A percentile compares a stretch with the other conserved stretches of the same genome.
phyloP scores from a whole-genome alignment of 75 land plant species.

The Sequoiadendron giganteum region DNA sequence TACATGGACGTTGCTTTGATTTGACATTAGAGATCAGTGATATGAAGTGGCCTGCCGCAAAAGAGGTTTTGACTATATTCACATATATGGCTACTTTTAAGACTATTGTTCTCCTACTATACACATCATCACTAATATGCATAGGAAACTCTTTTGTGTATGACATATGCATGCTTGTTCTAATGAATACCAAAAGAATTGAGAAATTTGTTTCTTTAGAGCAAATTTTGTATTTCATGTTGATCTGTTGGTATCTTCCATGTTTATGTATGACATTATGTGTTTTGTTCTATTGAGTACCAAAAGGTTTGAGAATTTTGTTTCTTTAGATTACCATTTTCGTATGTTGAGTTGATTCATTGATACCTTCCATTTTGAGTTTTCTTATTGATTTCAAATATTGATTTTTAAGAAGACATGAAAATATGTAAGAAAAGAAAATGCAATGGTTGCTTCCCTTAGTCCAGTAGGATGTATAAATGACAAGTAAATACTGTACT shows the following conservation, averaged over 20 bases:
- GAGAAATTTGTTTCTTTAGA: not conserved
- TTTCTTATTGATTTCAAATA: not conserved
- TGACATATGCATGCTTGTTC: not conserved
- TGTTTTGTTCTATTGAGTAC: no score
- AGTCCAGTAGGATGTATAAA: not conserved
- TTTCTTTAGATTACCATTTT: not conserved
- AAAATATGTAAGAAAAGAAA: not conserved
- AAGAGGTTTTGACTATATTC: conserved; percentile 47
- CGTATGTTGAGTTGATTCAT: no score
- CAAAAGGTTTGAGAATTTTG: not conserved
- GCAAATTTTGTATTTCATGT: not conserved
- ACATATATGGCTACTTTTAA: not conserved
- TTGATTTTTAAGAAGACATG: not conserved
- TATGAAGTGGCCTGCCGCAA: conserved; percentile 81
- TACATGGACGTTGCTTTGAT: conserved; percentile 86
- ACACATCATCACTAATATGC: not conserved
- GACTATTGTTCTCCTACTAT: not conserved
- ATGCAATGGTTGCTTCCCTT: not conserved
- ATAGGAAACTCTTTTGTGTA: not conserved
- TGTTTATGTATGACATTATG: no score
- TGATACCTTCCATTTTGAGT: no score
- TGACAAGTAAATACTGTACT: not conserved
- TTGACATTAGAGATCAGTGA: conserved; percentile 90
- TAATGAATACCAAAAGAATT: not conserved
- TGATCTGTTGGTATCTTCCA: not conserved